These are phyloP conservation scores for Talaromyces liani DNA, from an alignment of 495 filamentous ascomycete genomes.

Conservation along the genomic window DNA sequence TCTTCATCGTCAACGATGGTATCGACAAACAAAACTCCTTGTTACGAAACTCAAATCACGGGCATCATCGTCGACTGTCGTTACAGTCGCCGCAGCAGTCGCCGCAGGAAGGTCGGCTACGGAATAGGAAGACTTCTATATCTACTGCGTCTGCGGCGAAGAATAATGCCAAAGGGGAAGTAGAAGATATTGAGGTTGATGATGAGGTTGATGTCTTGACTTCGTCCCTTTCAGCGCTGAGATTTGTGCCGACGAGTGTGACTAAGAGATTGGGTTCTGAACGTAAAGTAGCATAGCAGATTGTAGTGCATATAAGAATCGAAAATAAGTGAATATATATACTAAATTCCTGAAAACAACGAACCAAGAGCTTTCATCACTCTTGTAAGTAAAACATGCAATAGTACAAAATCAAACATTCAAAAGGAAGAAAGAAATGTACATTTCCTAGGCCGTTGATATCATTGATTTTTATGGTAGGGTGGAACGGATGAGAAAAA, in stretches of 20 bases:
- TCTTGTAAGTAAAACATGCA: not conserved
- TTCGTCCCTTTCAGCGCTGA: conserved; percentile 75
- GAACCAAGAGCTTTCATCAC: not conserved
- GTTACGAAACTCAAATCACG: conserved; percentile 45
- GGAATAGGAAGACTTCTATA: conserved; percentile 28
- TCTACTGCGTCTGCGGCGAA: conserved; percentile 17
- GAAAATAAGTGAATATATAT: not conserved
- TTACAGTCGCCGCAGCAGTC: conserved; percentile 15
- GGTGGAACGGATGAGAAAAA: not conserved
- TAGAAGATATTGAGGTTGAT: conserved; percentile 8
- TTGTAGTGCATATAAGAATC: not conserved
- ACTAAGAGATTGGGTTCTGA: conserved; percentile 18
- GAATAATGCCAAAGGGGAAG: not conserved
- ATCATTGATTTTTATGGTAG: not conserved
- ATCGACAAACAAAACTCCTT: conserved; percentile 79
- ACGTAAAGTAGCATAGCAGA: conserved; percentile 2
- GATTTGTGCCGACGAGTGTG: conserved; percentile 74
- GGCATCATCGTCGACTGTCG: conserved; percentile 21
- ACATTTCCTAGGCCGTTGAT: not conserved
- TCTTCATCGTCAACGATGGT: conserved; percentile 77
- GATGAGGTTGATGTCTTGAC: conserved; percentile 63
- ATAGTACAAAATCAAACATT: not conserved
- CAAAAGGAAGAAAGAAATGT: not conserved
- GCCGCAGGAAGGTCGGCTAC: conserved; percentile 28
- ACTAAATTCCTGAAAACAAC: not conserved